Evolutionary conservation across 768 basidiomycete species (phyloP), one percentile per base, ranked within the genome.

Genomic region (Mycena haematopus): DNA sequence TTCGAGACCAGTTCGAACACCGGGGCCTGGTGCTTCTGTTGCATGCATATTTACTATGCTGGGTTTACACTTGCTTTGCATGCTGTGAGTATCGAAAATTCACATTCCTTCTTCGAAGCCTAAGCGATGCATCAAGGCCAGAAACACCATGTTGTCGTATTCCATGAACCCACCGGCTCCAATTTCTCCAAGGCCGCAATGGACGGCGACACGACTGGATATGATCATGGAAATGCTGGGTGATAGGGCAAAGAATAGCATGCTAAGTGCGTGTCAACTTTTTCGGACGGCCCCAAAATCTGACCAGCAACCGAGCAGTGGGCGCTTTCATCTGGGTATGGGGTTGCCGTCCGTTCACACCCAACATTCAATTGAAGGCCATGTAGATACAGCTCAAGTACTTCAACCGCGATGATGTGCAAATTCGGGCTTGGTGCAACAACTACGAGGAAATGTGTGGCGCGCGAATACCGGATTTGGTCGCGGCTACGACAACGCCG

Each of bases 11-110:
- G 84, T 68, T 88, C 89, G 17, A 92, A 91, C 68, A 83, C 83
- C 29, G 89, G 91, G 49, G 89, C 90, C 11, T 93, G 92, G 92
- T 90, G 88, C 68, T 94, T 85, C 76, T 90, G 85, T 66, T 80
- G 81, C 71, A 89, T 92, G 80, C 91, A 94, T 72, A 79, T 86
- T 47, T 78, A 89, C 64, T 84, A 93, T 67, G 89, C 88, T 44
- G 88, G 88, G 61, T 86, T 86, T 68, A 76, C 82, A 33, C 79
- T 92, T 56, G 87, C 85, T 21, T 71, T 93, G 40, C 82, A 84
- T 67, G 79, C 82, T 73, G 91, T 92, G 69, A 76, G 84, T 80
- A 63, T 52, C 58, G 59, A 59, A 22, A 38, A 38, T 40, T 44
- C 36, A 31, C 25, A 29, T 15, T 17, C 5, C 8, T 52, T 6